Evolutionary conservation across 176 grass and related monocot species (phyloP), one percentile per base, ranked within the genome.

Genomic region (Lolium perenne): DNA sequence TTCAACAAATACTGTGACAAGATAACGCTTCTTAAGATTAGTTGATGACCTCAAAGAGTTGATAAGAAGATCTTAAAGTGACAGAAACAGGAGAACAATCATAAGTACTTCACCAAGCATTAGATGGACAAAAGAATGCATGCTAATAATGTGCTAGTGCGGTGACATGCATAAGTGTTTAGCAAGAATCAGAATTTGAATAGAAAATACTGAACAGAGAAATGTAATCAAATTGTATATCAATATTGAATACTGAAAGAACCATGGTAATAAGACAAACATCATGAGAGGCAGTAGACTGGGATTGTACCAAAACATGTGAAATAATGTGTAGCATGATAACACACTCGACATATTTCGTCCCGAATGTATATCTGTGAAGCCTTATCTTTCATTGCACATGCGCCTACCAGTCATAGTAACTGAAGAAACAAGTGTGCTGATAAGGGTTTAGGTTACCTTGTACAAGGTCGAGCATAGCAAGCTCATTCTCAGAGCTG

Each of bases 391-490:
- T 35, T 35, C 32, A 35, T 35, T 35, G 32, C 32, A 35, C 32
- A 35, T 35, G 32, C 32, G 32, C 32, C 32, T 35, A 35, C 3
- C 32, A 35, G 23, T 66, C 79, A n/a, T 74, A 50, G 10, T 58
- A 85, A 50, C 26, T 56, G 12, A 81, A 81, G 45, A 21, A 76
- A 48, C 25, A 26, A n/a, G 72, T 14, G 53, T 21, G 74, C 50
- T n/a, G 38, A n/a, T 49, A 80, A 2, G 61, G 32, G 29, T 25
- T 62, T 66, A 47, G 18, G 18, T 77, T 94, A 99, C 97, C 97
- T 99, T 96, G 97, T 86, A 99, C 82, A 17, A 99, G 94, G 67
- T 98, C 93, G 2, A 98, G 96, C 96, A 95, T 94, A 23, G 96
- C 94, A 6, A 98, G 93, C 71, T 98, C 93, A 80, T 94, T 98